These are phyloP conservation scores for Porphyrellus sp. DNA, from an alignment of 1,284 basidiomycete genomes.

Conservation along the genomic window DNA sequence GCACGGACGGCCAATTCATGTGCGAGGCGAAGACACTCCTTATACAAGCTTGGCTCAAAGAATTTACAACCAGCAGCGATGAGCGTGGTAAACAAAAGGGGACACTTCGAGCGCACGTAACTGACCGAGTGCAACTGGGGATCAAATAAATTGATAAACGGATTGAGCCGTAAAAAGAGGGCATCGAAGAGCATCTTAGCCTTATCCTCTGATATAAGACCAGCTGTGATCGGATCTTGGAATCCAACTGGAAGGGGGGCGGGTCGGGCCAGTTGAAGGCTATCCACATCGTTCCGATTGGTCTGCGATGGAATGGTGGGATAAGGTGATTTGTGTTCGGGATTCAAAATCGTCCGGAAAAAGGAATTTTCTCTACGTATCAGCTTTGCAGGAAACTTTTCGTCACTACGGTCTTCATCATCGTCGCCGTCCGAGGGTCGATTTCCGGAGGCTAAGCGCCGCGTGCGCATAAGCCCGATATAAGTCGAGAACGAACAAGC, in stretches of 20 bases:
- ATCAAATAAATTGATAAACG: slow-evolving; percentile 83
- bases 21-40: slow-evolving; percentile 62
- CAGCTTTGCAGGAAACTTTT: slow-evolving; percentile 67
- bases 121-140: slow-evolving; percentile 67
- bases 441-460: slow-evolving; percentile 39
- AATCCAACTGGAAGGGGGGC: slow-evolving; percentile 39
- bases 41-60: slow-evolving; percentile 69
- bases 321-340: slow-evolving; percentile 51
- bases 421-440: slow-evolving; percentile 53
- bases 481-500: slow-evolving; percentile 2
- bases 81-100: slow-evolving; percentile 78
- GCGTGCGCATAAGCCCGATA: slow-evolving; percentile 25
- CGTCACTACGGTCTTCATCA: slow-evolving; percentile 56
- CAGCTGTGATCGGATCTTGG: slow-evolving; percentile 66
- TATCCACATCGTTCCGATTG: slow-evolving; percentile 30
- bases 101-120: slow-evolving; percentile 72
- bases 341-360: slow-evolving; percentile 78
- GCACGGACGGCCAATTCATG: slow-evolving; percentile 71
- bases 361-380: slow-evolving; percentile 71
- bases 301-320: slow-evolving; percentile 21
- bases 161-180: slow-evolving; percentile 76
- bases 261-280: slow-evolving; percentile 36
- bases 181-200: slow-evolving; percentile 69
- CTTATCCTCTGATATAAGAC: slow-evolving; percentile 63
- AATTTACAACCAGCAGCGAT: slow-evolving; percentile 85